Evolutionary conservation across 305 asterid species (phyloP).

Genomic region (Fraxinus latifolia): DNA sequence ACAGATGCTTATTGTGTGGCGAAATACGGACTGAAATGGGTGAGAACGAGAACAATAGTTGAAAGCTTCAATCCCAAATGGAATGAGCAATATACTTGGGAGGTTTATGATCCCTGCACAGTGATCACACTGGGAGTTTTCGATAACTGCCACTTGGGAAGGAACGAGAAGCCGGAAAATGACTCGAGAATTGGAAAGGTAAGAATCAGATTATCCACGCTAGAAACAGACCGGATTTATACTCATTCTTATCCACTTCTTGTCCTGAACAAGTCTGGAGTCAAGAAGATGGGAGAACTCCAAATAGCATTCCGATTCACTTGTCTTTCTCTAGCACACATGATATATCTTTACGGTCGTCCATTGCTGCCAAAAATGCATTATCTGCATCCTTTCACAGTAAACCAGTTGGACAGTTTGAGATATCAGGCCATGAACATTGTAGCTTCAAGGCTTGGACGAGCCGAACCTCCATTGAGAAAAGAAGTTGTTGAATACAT

Average conservation of each 20-base stretch:
- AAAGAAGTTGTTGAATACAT: conserved; percentile 61
- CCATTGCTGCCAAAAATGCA: conserved; percentile 65
- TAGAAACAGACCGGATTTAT: conserved; percentile 51
- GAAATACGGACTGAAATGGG: conserved; percentile 58
- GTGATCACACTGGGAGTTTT: conserved; percentile 50
- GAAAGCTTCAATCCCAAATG: conserved; percentile 40
- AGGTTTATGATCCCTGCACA: conserved; percentile 52
- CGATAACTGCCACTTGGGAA: conserved; percentile 42
- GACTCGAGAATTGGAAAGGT: conserved; percentile 56
- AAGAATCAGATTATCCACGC: conserved; percentile 49
- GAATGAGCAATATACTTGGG: conserved; percentile 62
- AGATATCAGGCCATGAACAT: conserved; percentile 56
- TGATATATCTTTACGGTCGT: conserved; percentile 38
- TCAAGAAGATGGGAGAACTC: conserved; percentile 61
- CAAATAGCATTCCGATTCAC: conserved; percentile 53
- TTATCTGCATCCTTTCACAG: conserved; percentile 55
- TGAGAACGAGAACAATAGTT: conserved; percentile 43
- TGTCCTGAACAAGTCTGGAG: conserved; percentile 46
- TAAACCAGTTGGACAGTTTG: conserved; percentile 50
- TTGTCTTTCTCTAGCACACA: conserved; percentile 40
- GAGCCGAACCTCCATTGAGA: conserved; percentile 60
- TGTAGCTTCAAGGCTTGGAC: conserved; percentile 45
- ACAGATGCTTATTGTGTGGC: conserved; percentile 56
- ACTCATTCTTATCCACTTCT: conserved; percentile 54
- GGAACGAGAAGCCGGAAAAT: conserved; percentile 25